Percentiles rank a stretch among this genome's conserved stretches.
phyloP scores from a whole-genome alignment of 1,284 basidiomycete species.

The Trametes pubescens region DNA sequence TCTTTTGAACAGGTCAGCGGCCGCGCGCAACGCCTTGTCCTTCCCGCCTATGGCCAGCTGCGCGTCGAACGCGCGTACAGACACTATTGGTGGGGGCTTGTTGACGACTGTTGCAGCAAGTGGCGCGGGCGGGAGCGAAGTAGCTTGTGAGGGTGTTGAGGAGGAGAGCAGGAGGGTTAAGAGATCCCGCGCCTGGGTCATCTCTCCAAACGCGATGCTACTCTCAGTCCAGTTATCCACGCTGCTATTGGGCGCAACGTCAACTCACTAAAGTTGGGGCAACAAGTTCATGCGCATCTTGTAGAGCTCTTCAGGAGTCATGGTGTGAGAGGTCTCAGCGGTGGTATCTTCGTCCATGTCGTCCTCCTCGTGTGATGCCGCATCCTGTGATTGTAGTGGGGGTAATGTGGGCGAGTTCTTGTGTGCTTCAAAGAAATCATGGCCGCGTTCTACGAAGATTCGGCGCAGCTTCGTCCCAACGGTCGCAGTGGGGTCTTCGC shows the following conservation, averaged over 20 bases:
- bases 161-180: slow-evolving; percentile 53
- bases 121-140: slow-evolving; percentile 46
- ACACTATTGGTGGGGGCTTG: slow-evolving; percentile 67
- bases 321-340: slow-evolving; percentile 48
- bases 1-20: slow-evolving; percentile 70
- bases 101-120: slow-evolving; percentile 71
- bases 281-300: slow-evolving; percentile 76
- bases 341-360: slow-evolving; percentile 34
- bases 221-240: slow-evolving; percentile 35
- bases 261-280: slow-evolving; percentile 72
- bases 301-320: slow-evolving; percentile 77
- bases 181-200: slow-evolving; percentile 76
- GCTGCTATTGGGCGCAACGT: not conserved
- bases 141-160: slow-evolving; percentile 28
- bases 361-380: slow-evolving; percentile 42
- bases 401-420: slow-evolving; percentile 39
- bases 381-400: slow-evolving; percentile 33
- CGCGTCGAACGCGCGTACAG: slow-evolving; percentile 77
- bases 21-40: slow-evolving; percentile 77
- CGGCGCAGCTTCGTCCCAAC: slow-evolving; percentile 71
- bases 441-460: slow-evolving; percentile 75
- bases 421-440: slow-evolving; percentile 75
- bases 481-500: slow-evolving; percentile 59
- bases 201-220: slow-evolving; percentile 79
- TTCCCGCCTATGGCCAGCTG: slow-evolving; percentile 79